A percentile compares a stretch with the other conserved stretches of the same genome.
Conservation (phyloP, 2,329 filamentous ascomycete genomes). For the Cephalotrichum gorgonifer region DNA sequence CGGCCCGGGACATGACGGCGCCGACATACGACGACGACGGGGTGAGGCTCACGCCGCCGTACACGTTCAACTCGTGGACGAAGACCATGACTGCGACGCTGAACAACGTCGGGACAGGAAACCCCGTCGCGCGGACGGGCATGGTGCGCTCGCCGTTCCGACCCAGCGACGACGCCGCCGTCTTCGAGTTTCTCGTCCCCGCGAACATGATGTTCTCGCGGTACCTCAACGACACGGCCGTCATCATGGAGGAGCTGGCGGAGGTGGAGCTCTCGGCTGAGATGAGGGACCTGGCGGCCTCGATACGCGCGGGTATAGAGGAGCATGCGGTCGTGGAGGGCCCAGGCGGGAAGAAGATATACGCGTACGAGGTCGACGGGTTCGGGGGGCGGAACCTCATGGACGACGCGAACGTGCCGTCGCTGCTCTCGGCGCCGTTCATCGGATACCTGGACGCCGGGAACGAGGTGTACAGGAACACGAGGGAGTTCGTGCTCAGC, state of each 20-base stretch:
- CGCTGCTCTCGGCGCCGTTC: constrained; percentile 54
- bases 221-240: constrained; percentile 42
- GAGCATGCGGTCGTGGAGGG: constrained; percentile 57
- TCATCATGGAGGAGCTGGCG: constrained; percentile 35
- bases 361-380: constrained; percentile 68
- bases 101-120: constrained; percentile 51
- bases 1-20: constrained; percentile 59
- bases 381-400: constrained; percentile 57
- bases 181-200: constrained; percentile 79
- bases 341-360: constrained; percentile 49
- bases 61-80: constrained; percentile 64
- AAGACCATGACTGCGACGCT: constrained; percentile 32
- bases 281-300: constrained; percentile 48
- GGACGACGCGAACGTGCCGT: constrained; percentile 65
- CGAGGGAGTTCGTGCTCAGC: constrained; percentile 65
- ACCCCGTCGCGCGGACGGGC: constrained; percentile 67
- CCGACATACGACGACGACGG: constrained; percentile 61
- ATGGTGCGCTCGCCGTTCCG: constrained; percentile 81
- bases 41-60: constrained; percentile 46
- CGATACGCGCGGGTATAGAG: constrained; percentile 58
- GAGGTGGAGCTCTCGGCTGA: constrained; percentile 30
- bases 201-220: constrained; percentile 76
- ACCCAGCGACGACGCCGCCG: constrained; percentile 79
- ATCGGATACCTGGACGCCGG: constrained; percentile 47
- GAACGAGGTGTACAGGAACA: constrained; percentile 65